phyloP scores from a whole-genome alignment of 2,329 filamentous ascomycete genomes.

The Colletotrichum lentis region DNA sequence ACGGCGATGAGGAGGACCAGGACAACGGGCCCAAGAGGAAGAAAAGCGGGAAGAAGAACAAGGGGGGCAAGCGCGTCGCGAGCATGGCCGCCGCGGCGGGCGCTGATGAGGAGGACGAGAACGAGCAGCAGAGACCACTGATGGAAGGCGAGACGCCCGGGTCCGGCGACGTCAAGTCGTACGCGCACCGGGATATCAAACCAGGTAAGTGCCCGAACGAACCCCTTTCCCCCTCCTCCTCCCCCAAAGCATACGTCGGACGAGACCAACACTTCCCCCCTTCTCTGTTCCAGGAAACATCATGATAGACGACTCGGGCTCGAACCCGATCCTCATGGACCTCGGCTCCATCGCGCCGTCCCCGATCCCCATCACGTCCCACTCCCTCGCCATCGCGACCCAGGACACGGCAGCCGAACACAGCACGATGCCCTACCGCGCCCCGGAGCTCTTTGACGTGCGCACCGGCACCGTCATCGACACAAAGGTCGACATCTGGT shows the following conservation, averaged over 20 bases:
- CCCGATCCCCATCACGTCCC: slow-evolving; percentile 87
- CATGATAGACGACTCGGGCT: slow-evolving; percentile 94
- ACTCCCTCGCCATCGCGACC: slow-evolving; percentile 87
- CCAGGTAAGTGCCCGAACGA: slow-evolving; percentile 68
- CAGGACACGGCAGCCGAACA: slow-evolving; percentile 96
- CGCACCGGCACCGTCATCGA: slow-evolving; percentile 92
- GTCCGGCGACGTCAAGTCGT: slow-evolving; percentile 76
- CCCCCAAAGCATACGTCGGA: background rate
- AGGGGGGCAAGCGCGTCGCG: slow-evolving; percentile 44
- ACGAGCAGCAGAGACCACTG: slow-evolving; percentile 80
- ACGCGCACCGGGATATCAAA: slow-evolving; percentile 96
- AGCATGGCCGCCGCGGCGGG: slow-evolving; percentile 47
- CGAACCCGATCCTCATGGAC: slow-evolving; percentile 94
- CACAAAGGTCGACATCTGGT: slow-evolving; percentile 98
- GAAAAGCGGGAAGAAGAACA: slow-evolving; percentile 49
- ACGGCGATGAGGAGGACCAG: slow-evolving; percentile 51
- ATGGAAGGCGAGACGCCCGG: slow-evolving; percentile 81
- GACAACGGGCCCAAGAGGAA: slow-evolving; percentile 47
- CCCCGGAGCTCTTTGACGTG: slow-evolving; percentile 96
- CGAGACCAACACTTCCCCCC: slow-evolving; percentile 10
- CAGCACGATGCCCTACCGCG: slow-evolving; percentile 97
- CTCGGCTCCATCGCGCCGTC: slow-evolving; percentile 89
- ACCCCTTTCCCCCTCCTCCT: background rate
- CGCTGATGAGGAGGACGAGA: slow-evolving; percentile 73
- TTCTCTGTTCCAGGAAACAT: slow-evolving; percentile 73